Conservation (phyloP, 176 grass and related monocot genomes). For the Aegilops umbellulata region DNA sequence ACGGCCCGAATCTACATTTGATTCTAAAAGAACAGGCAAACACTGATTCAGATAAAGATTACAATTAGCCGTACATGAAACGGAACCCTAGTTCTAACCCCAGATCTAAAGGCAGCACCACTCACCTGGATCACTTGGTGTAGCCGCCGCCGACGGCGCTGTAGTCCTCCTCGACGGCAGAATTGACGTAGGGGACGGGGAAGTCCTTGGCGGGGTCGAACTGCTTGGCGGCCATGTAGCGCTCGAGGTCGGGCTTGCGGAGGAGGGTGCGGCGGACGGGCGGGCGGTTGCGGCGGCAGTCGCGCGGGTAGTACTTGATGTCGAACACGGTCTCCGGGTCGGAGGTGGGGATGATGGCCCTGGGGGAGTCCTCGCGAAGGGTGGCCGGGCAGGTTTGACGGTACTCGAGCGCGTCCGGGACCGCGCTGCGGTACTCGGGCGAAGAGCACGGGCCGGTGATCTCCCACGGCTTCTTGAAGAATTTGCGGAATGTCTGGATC, state of each 20-base stretch:
- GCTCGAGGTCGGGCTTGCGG: slow-evolving; percentile 72
- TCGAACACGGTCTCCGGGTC: slow-evolving; percentile 85
- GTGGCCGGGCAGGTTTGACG: slow-evolving; percentile 75
- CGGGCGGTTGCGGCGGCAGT: slow-evolving; percentile 64
- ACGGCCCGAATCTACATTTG: background rate
- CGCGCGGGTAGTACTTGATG: slow-evolving; percentile 93
- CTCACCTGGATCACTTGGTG: slow-evolving; percentile 66
- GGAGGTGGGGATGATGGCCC: slow-evolving; percentile 59
- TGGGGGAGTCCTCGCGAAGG: slow-evolving; percentile 8
- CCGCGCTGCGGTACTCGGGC: slow-evolving; percentile 68
- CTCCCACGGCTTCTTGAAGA: slow-evolving; percentile 98
- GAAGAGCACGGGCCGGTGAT: slow-evolving; percentile 85
- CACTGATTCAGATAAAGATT: background rate
- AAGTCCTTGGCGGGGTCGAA: slow-evolving; percentile 67
- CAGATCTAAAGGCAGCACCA: slow-evolving; percentile 26
- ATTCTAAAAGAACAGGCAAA: background rate
- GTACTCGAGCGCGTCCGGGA: slow-evolving; percentile 61
- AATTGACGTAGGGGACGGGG: slow-evolving; percentile 59
- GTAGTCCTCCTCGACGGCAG: slow-evolving; percentile 68
- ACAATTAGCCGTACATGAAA: background rate
- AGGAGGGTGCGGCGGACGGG: slow-evolving; percentile 76
- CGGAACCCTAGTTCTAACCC: slow-evolving; percentile 25
- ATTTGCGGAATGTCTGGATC: slow-evolving; percentile 61
- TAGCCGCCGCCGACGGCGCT: slow-evolving; percentile 69
- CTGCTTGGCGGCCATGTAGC: slow-evolving; percentile 85